A percentile compares a stretch with the other conserved stretches of the same genome.
These are phyloP conservation scores for Acrodontium crateriforme DNA, from an alignment of 2,329 filamentous ascomycete species.

Conservation along the genomic window DNA sequence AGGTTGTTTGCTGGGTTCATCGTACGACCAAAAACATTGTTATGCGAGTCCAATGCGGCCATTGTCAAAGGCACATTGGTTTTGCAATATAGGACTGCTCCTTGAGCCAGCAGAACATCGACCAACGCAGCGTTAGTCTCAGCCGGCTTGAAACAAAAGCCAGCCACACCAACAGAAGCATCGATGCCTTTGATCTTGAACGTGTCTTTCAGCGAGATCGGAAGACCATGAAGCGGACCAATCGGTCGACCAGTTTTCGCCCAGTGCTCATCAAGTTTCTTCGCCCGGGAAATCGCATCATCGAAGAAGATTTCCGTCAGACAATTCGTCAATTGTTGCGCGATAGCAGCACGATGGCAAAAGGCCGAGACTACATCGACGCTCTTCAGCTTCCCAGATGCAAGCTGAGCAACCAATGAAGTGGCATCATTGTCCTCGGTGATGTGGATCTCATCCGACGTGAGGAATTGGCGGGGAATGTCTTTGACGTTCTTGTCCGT, in stretches of 20 bases:
- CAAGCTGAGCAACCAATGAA: constrained; percentile 24
- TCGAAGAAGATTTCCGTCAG: constrained; percentile 29
- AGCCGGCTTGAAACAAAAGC: constrained; percentile 30
- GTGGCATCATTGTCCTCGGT: constrained; percentile 41
- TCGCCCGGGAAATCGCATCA: constrained; percentile 24
- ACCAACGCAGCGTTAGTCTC: constrained; percentile 28
- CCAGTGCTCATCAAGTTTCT: constrained; percentile 27
- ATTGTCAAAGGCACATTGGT: constrained; percentile 43
- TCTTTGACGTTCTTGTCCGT: constrained; percentile 9
- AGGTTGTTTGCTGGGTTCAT: constrained; percentile 35
- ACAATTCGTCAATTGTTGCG: constrained; percentile 32
- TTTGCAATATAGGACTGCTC: constrained; percentile 39
- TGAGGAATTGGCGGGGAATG: constrained; percentile 36
- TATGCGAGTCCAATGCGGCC: constrained; percentile 39
- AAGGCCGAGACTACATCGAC: constrained; percentile 28
- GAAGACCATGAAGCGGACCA: constrained; percentile 32
- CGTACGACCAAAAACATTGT: constrained; percentile 36
- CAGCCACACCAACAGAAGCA: constrained; percentile 28
- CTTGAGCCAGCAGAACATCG: constrained; percentile 28
- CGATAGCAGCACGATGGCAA: constrained; percentile 34
- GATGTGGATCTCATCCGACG: constrained; percentile 37
- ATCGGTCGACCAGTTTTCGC: constrained; percentile 22
- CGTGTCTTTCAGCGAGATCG: constrained; percentile 23
- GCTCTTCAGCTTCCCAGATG: constrained; percentile 21
- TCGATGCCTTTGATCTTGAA: constrained; percentile 25